Conservation (phyloP, 2,329 filamentous ascomycete species). For the Neonectria punicea region DNA sequence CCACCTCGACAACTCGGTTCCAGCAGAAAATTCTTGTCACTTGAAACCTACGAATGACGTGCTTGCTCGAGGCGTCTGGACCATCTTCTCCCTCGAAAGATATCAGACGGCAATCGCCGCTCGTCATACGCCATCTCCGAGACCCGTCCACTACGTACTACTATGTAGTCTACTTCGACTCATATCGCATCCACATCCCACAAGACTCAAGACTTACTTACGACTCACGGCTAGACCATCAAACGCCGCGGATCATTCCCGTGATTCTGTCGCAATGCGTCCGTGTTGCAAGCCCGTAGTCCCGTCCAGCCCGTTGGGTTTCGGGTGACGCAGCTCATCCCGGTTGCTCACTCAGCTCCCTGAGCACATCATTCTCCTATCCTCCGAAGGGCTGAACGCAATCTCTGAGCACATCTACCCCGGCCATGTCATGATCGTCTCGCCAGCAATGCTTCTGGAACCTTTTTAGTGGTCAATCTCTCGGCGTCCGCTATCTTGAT, state of each 20-base stretch:
- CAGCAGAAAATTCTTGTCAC: slow-evolving; percentile 4
- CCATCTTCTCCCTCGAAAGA: slow-evolving; percentile 19
- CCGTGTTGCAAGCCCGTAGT: slow-evolving; percentile 5
- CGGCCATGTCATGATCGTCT: slow-evolving; percentile 15
- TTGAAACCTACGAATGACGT: slow-evolving; percentile 30
- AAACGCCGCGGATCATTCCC: slow-evolving; percentile 6
- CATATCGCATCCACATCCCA: slow-evolving; percentile 3
- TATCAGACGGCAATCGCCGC: slow-evolving; percentile 21
- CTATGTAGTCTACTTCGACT: slow-evolving; percentile 22
- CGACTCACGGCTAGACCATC: slow-evolving; percentile 17
- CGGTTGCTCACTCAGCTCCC: slow-evolving; percentile 31
- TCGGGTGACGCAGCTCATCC: slow-evolving; percentile 21
- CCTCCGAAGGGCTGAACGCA: slow-evolving; percentile 28
- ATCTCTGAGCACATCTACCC: slow-evolving; percentile 28
- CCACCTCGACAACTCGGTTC: slow-evolving; percentile 3
- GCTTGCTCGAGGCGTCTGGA: slow-evolving; percentile 22
- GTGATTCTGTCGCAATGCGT: slow-evolving; percentile 22
- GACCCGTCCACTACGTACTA: slow-evolving; percentile 21
- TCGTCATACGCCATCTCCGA: slow-evolving; percentile 32
- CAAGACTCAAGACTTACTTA: slow-evolving; percentile 9
- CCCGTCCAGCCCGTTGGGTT: background rate
- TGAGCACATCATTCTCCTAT: slow-evolving; percentile 38
- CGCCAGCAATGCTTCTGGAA: slow-evolving; percentile 12
- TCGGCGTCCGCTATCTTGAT: slow-evolving; percentile 9
- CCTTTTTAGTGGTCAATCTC: slow-evolving; percentile 12